Conservation (phyloP, 345 rosid genomes). For the Punica granatum region DNA sequence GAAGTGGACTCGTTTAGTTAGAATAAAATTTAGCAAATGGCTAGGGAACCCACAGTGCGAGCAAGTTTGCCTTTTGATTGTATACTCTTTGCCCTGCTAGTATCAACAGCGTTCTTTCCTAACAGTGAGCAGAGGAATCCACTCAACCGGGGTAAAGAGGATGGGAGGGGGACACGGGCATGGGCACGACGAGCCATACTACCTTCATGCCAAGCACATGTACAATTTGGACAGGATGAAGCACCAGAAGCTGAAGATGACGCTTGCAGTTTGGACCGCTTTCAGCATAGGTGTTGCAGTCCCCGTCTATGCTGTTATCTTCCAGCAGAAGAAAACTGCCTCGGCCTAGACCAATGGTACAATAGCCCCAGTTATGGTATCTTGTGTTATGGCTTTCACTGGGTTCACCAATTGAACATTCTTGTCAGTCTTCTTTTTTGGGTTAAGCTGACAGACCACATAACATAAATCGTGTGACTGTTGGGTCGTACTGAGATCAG, state of each 20-base stretch:
- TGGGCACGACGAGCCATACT: slow-evolving; percentile 66
- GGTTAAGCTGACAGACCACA: neutral
- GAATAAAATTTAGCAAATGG: neutral
- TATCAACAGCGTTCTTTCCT: neutral
- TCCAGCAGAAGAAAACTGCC: slow-evolving; percentile 91
- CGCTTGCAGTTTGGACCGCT: slow-evolving; percentile 76
- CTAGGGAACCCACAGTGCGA: neutral
- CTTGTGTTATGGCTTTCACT: neutral
- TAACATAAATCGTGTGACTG: neutral
- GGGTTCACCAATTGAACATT: neutral
- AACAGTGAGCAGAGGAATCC: slow-evolving; percentile 35
- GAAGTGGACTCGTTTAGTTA: no score
- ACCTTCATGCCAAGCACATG: slow-evolving; percentile 94
- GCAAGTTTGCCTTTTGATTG: neutral
- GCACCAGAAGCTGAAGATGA: slow-evolving; percentile 68
- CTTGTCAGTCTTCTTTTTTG: neutral
- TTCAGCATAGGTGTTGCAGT: slow-evolving; percentile 80
- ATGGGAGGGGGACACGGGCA: slow-evolving; percentile 69
- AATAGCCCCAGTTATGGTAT: neutral
- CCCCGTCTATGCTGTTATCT: slow-evolving; percentile 84
- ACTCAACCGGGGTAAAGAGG: slow-evolving; percentile 69
- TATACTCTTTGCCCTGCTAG: neutral
- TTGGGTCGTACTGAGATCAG: neutral
- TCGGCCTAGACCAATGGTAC: slow-evolving; percentile 32
- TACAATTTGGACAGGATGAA: slow-evolving; percentile 96